phyloP scores from a whole-genome alignment of 495 filamentous ascomycete species.

The Hypoxylon rickii region DNA sequence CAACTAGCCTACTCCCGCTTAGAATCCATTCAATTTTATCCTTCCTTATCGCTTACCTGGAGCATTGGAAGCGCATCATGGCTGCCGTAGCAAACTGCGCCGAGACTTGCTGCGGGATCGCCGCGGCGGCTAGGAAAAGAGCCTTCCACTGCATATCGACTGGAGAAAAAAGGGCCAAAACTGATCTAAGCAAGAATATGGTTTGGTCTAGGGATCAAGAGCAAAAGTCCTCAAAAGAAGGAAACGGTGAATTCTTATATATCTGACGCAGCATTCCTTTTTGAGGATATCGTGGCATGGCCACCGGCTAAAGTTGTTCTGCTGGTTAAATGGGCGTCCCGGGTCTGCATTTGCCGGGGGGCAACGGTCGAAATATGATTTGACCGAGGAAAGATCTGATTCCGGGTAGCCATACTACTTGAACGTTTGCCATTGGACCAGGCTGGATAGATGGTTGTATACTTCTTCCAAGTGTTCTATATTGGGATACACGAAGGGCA shows the following conservation, averaged over 20 bases:
- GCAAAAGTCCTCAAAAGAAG: slow-evolving; percentile 4
- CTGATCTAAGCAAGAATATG: slow-evolving; percentile 20
- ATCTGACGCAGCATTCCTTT: slow-evolving; percentile 4
- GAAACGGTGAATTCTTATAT: slow-evolving; percentile 21
- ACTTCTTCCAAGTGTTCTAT: slow-evolving; percentile 19
- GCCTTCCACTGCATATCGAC: slow-evolving; percentile 34
- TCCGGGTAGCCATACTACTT: slow-evolving; percentile 1
- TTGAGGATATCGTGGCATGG: slow-evolving; percentile 21
- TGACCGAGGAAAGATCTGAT: slow-evolving; percentile 26
- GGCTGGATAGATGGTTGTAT: slow-evolving; percentile 1
- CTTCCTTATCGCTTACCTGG: slow-evolving; percentile 15
- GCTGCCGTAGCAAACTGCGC: slow-evolving; percentile 31
- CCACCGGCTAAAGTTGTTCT: slow-evolving; percentile 23
- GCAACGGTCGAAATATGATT: slow-evolving; percentile 24
- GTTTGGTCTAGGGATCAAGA: too few relatives aligned
- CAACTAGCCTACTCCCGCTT: slow-evolving; percentile 19
- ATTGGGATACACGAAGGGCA: slow-evolving; percentile 13
- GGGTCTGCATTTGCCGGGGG: slow-evolving; percentile 19
- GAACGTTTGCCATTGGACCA: slow-evolving; percentile 8
- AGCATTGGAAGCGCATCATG: slow-evolving; percentile 34
- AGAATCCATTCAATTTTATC: slow-evolving; percentile 2
- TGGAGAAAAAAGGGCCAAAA: slow-evolving; percentile 5
- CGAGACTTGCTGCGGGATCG: slow-evolving; percentile 27
- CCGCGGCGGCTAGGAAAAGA: slow-evolving; percentile 27
- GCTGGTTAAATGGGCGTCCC: slow-evolving; percentile 24